phyloP scores from a whole-genome alignment of 1,139 yeast species.

The Nakaseomyces bracarensis region DNA sequence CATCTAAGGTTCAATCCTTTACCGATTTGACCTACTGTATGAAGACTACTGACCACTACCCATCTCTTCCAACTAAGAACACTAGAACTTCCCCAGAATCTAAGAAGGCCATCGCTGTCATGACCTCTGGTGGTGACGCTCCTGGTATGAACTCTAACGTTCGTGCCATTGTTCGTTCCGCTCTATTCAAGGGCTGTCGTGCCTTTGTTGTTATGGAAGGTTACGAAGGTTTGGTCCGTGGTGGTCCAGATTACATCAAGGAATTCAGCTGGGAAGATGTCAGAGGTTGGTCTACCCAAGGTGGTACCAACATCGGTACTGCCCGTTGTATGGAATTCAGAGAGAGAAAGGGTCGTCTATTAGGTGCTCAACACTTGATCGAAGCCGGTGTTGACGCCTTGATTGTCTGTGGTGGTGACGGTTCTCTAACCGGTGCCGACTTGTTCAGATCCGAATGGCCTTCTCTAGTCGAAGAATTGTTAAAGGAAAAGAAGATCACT shows the following conservation, averaged over 20 bases:
- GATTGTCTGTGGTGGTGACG: conserved; percentile 98
- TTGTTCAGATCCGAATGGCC: conserved; percentile 94
- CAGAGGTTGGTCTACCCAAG: conserved; percentile 80
- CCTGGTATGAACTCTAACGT: conserved; percentile 98
- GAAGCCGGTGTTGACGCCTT: conserved; percentile 88
- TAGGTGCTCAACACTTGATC: conserved; percentile 77
- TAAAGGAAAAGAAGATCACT: conserved; percentile 46
- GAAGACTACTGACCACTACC: conserved; percentile 18
- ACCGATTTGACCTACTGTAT: conserved; percentile 22
- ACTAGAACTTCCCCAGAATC: conserved; percentile 9
- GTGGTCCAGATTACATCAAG: conserved; percentile 57
- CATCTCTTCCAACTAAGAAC: conserved; percentile 18
- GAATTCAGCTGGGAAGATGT: conserved; percentile 89
- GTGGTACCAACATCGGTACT: conserved; percentile 95
- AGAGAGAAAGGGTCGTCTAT: conserved; percentile 74
- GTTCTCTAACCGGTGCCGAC: conserved; percentile 96
- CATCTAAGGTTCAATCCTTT: conserved; percentile 25
- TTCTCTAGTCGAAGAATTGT: conserved; percentile 62
- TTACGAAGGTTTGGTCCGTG: conserved; percentile 85
- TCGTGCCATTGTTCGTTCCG: conserved; percentile 76
- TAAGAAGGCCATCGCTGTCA: conserved; percentile 58
- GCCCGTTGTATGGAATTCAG: conserved; percentile 84
- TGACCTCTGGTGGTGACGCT: conserved; percentile 97
- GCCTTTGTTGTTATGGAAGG: conserved; percentile 95
- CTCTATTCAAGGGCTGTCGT: conserved; percentile 82